Conservation (phyloP, 805 yeast genomes). For the Monosporozyma aerobia region DNA sequence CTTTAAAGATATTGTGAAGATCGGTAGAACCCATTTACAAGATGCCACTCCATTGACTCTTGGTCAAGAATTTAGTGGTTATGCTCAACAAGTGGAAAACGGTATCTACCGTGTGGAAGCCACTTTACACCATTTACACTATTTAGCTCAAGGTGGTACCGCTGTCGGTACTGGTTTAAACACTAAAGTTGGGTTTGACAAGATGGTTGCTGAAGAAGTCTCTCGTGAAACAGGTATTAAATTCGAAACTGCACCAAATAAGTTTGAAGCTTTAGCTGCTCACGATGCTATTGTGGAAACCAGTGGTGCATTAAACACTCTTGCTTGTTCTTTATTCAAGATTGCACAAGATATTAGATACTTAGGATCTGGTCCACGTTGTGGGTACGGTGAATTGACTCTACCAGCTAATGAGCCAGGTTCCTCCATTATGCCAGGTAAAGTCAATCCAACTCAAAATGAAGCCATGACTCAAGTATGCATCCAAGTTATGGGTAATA, state of each 20-base stretch:
- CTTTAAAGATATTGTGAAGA: slow-evolving; percentile 84
- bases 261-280: slow-evolving; percentile 97
- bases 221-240: slow-evolving; percentile 78
- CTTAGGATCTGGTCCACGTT: slow-evolving; percentile 98
- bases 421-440: slow-evolving; percentile 98
- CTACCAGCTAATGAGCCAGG: slow-evolving; percentile 99
- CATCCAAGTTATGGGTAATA: slow-evolving; percentile 95
- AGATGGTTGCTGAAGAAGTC: slow-evolving; percentile 77
- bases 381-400: slow-evolving; percentile 94
- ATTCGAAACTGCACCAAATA: slow-evolving; percentile 94
- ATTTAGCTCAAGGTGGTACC: slow-evolving; percentile 97
- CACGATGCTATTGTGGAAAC: slow-evolving; percentile 98
- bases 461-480: slow-evolving; percentile 99
- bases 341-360: slow-evolving; percentile 97
- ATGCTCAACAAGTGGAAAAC: slow-evolving; percentile 84
- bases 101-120: slow-evolving; percentile 83
- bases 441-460: slow-evolving; percentile 98
- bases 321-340: slow-evolving; percentile 88
- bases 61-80: slow-evolving; percentile 97
- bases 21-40: slow-evolving; percentile 98
- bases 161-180: slow-evolving; percentile 98
- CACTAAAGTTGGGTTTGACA: slow-evolving; percentile 85
- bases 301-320: slow-evolving; percentile 92
- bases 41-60: slow-evolving; percentile 97
- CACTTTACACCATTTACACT: slow-evolving; percentile 64